Conservation (phyloP, 2,329 filamentous ascomycete species). For the Fusarium globosum region DNA sequence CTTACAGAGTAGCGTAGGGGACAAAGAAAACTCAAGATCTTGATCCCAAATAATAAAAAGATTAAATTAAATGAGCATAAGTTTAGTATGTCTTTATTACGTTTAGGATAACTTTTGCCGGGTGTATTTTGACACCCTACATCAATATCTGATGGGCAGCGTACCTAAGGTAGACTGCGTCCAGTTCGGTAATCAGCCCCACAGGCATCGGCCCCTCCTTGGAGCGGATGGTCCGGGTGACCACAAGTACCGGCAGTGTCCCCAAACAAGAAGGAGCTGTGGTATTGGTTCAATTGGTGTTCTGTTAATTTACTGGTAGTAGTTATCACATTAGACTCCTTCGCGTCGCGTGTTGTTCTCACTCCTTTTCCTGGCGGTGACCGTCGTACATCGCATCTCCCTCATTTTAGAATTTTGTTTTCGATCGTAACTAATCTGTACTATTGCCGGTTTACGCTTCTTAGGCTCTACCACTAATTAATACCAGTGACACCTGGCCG, state of each 20-base stretch:
- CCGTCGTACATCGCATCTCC: neutral
- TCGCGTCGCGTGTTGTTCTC: slow-evolving; percentile 12
- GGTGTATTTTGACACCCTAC: too few species aligned
- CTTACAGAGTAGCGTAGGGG: neutral
- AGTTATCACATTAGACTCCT: neutral
- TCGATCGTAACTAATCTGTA: neutral
- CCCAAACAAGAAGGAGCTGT: slow-evolving; percentile 26
- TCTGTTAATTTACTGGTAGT: neutral
- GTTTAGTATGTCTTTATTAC: too few species aligned
- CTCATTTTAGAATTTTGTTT: neutral
- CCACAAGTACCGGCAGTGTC: slow-evolving; percentile 10
- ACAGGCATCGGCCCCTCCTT: slow-evolving; percentile 9
- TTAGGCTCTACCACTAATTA: slow-evolving; percentile 32
- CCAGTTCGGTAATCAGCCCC: slow-evolving; percentile 21
- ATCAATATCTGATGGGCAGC: too few species aligned
- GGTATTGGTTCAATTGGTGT: slow-evolving; percentile 4
- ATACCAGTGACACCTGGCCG: slow-evolving; percentile 4
- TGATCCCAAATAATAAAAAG: too few species aligned
- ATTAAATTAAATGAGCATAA: too few species aligned
- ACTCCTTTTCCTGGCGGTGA: slow-evolving; percentile 9
- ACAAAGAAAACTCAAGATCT: too few species aligned
- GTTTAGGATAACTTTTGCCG: too few species aligned
- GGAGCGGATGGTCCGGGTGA: slow-evolving; percentile 8
- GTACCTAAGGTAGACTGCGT: too few species aligned
- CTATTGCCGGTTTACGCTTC: neutral